Evolutionary conservation across 208 protist genomes (phyloP).

Genomic region (Leishmania amazonensis): DNA sequence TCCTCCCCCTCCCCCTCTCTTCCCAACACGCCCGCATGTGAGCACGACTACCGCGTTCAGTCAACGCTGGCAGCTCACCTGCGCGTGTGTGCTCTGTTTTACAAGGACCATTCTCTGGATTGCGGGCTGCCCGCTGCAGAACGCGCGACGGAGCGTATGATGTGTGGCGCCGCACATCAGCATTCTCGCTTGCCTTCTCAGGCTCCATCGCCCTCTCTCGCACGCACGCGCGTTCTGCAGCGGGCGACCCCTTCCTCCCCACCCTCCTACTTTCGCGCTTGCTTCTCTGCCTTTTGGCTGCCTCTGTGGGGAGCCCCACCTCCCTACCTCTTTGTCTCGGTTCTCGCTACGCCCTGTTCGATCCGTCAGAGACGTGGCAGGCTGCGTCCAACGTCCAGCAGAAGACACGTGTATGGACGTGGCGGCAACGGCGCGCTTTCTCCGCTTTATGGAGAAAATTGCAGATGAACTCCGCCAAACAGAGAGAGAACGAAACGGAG

Average conservation of each 20-base stretch:
- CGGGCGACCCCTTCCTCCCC: too few relatives aligned
- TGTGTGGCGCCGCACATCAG: neutral
- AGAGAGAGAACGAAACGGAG: neutral
- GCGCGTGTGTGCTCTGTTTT: neutral
- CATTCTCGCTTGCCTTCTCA: neutral
- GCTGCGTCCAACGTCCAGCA: neutral
- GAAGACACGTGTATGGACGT: neutral
- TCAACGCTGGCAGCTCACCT: neutral
- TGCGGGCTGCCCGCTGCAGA: neutral
- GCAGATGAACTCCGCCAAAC: neutral
- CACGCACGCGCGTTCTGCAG: too few relatives aligned
- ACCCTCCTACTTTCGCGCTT: neutral
- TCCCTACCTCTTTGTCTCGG: neutral
- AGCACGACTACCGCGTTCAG: neutral
- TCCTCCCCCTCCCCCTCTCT: neutral
- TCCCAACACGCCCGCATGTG: neutral
- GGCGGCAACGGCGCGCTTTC: neutral
- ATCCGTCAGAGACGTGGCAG: neutral
- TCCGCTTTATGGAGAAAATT: neutral
- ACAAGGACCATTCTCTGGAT: neutral
- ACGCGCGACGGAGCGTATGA: neutral
- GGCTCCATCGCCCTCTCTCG: neutral
- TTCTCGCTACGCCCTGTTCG: neutral
- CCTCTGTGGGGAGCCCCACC: neutral
- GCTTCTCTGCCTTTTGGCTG: neutral